phyloP scores from a whole-genome alignment of 805 yeast species.

The Jamesozyma rosinii region DNA sequence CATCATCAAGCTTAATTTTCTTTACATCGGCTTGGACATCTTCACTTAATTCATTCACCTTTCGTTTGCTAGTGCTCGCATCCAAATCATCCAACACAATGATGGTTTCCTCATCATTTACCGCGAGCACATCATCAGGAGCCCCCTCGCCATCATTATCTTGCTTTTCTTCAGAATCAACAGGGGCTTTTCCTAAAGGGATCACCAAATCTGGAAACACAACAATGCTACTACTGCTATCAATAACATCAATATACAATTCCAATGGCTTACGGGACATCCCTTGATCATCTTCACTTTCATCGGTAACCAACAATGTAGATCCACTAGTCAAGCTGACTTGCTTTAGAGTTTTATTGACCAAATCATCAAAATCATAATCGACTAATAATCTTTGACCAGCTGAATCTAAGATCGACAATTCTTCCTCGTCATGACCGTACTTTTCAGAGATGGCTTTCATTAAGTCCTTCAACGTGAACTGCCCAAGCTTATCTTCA shows the following conservation, averaged over 20 bases:
- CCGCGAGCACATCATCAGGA: background rate
- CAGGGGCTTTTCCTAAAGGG: constrained; percentile 13
- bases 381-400: constrained; percentile 63
- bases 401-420: constrained; percentile 25
- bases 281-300: constrained; percentile 43
- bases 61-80: constrained; percentile 12
- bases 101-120: background rate
- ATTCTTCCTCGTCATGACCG: constrained; percentile 37
- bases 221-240: constrained; percentile 9
- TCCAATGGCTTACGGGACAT: constrained; percentile 47
- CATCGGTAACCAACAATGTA: constrained; percentile 66
- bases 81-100: constrained; percentile 6
- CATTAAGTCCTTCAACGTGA: constrained; percentile 44
- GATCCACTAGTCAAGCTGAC: constrained; percentile 54
- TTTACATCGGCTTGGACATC: background rate
- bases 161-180: background rate
- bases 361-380: constrained; percentile 78
- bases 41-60: background rate
- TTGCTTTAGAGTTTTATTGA: constrained; percentile 37
- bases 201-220: constrained; percentile 30
- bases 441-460: constrained; percentile 41
- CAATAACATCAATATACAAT: constrained; percentile 38
- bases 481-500: constrained; percentile 12
- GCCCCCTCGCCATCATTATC: constrained; percentile 9
- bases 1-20: background rate